Percentiles rank a stretch among this genome's conserved stretches.
phyloP scores from a whole-genome alignment of 768 basidiomycete genomes.

The Pleurotus djamor region DNA sequence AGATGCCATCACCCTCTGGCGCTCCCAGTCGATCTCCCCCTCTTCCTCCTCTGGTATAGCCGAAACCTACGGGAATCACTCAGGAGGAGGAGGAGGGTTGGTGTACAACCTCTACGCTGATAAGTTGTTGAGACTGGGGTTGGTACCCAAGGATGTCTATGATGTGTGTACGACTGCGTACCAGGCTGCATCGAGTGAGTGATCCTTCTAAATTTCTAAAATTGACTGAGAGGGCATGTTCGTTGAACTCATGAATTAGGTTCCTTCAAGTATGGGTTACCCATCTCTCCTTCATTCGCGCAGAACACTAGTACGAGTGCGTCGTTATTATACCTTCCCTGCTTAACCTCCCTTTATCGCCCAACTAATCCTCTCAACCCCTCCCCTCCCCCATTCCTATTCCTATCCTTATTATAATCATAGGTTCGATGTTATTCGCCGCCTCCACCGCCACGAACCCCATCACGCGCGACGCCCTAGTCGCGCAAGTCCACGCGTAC shows the following conservation, averaged over 20 bases:
- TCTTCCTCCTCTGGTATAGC: slow-evolving; percentile 4
- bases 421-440: slow-evolving; percentile 47
- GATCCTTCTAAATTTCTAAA: no score
- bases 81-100: slow-evolving; percentile 21
- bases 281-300: not conserved
- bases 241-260: no score
- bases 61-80: slow-evolving; percentile 4
- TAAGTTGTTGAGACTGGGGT: slow-evolving; percentile 27
- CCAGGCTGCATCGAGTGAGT: not conserved
- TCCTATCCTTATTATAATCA: no score
- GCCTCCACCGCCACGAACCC: slow-evolving; percentile 37
- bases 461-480: slow-evolving; percentile 33
- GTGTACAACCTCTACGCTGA: slow-evolving; percentile 42
- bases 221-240: no score
- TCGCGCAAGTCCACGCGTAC: slow-evolving; percentile 23
- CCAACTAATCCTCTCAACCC: no score
- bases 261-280: not conserved
- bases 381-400: no score
- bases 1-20: slow-evolving; percentile 8
- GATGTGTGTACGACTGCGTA: not conserved
- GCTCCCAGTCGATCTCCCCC: slow-evolving; percentile 4
- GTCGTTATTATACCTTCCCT: no score
- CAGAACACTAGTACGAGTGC: slow-evolving; percentile 1
- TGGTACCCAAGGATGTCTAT: slow-evolving; percentile 10
- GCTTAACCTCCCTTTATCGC: no score